A percentile compares a stretch with the other conserved stretches of the same genome.
Conservation (phyloP, 108 stramenopile genomes). For the Fistulifera solaris region DNA sequence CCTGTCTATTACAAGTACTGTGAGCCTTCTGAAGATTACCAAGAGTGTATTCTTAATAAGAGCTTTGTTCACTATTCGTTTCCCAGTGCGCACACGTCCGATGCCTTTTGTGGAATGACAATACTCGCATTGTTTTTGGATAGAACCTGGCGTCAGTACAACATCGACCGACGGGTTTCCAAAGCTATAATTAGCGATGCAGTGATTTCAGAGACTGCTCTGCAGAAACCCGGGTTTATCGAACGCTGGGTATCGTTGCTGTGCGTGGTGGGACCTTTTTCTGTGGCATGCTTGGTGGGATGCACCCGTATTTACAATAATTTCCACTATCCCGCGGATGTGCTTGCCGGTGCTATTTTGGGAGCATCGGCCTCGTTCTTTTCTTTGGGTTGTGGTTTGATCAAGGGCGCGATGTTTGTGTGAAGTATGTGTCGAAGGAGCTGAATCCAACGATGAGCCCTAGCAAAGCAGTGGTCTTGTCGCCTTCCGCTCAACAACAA, state of each 20-base stretch:
- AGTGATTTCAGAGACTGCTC: not conserved
- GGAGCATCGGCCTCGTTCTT: conserved; percentile 26
- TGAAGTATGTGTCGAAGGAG: too few species aligned
- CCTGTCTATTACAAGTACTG: conserved; percentile 46
- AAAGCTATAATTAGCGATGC: not conserved
- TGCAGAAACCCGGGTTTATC: too few species aligned
- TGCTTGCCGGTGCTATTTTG: conserved; percentile 42
- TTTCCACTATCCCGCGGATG: conserved; percentile 54
- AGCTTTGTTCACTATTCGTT: conserved; percentile 30
- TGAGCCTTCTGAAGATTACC: conserved; percentile 27
- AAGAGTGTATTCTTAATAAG: conserved; percentile 15
- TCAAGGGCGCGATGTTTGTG: too few species aligned
- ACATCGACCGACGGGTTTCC: not conserved
- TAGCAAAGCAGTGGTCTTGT: too few species aligned
- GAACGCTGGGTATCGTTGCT: conserved; percentile 14
- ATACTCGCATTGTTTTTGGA: conserved; percentile 13
- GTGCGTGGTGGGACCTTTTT: conserved; percentile 22
- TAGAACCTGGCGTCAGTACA: not conserved
- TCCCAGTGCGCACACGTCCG: conserved; percentile 42
- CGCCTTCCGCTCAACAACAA: too few species aligned
- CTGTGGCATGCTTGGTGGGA: conserved; percentile 38
- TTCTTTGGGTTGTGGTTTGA: conserved; percentile 25
- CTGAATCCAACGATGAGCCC: too few species aligned
- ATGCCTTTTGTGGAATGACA: conserved; percentile 33
- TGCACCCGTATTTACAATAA: conserved; percentile 46